phyloP scores from a whole-genome alignment of 2,329 filamentous ascomycete genomes.

The Aspergillus sp. region DNA sequence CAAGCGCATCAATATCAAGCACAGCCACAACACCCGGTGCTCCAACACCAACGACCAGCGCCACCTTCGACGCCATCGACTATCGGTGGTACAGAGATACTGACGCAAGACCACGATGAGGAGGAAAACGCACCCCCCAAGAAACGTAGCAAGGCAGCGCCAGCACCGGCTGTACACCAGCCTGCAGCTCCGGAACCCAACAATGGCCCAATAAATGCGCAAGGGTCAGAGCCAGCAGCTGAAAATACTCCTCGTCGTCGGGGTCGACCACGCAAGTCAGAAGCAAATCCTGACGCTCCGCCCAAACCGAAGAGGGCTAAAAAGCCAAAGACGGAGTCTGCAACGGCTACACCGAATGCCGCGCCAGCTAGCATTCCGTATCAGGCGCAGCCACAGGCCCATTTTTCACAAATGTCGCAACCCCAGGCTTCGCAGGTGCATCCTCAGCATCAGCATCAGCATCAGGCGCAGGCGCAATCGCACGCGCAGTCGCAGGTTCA shows the following conservation, averaged over 20 bases:
- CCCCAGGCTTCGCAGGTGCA: background rate
- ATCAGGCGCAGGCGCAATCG: background rate
- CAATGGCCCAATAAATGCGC: background rate
- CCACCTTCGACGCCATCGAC: background rate
- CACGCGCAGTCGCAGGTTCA: background rate
- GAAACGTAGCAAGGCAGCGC: background rate
- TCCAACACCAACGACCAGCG: conserved; percentile 1
- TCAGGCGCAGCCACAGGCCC: background rate
- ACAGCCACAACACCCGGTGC: conserved; percentile 5
- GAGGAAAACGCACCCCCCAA: background rate
- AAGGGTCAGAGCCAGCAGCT: background rate
- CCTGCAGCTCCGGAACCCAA: background rate
- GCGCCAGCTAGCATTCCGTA: background rate
- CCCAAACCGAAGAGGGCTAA: background rate
- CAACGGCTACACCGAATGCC: background rate
- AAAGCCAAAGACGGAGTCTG: background rate
- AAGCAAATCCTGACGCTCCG: background rate
- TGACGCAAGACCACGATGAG: conserved; percentile 2
- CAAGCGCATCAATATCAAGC: conserved; percentile 14
- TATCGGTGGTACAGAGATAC: background rate
- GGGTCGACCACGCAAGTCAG: conserved; percentile 2
- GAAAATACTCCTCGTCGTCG: conserved; percentile 2
- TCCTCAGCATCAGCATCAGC: background rate
- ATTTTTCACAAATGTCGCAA: background rate
- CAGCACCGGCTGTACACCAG: background rate